These are phyloP conservation scores for Fabrea salina DNA, from an alignment of 169 alveolate species.

Conservation along the genomic window DNA sequence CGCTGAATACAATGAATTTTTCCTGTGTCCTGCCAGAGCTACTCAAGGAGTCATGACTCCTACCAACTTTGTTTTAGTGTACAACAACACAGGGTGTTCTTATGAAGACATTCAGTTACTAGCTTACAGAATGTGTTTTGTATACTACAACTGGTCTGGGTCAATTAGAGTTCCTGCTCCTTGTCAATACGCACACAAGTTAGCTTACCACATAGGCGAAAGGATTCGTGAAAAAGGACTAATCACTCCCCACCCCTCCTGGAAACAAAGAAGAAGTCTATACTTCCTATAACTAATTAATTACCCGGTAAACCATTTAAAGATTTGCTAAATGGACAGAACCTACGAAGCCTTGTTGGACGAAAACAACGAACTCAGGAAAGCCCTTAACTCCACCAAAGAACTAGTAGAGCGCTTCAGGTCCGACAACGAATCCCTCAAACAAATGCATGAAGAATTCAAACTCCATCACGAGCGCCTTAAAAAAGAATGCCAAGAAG, in stretches of 20 bases:
- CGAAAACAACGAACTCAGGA: constrained; percentile 27
- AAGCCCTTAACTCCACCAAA: constrained; percentile 23
- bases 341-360: constrained; percentile 20
- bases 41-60: constrained; percentile 64
- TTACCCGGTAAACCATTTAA: neutral
- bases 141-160: constrained; percentile 64
- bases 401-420: constrained; percentile 16
- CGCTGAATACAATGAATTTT: constrained; percentile 54
- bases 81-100: constrained; percentile 45
- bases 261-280: neutral
- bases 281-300: neutral
- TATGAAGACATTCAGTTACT: constrained; percentile 41
- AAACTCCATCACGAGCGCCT: constrained; percentile 35
- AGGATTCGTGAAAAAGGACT: neutral
- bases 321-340: neutral
- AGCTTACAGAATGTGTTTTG: constrained; percentile 60
- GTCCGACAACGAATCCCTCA: constrained; percentile 22
- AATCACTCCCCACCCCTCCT: neutral
- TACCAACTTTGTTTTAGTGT: constrained; percentile 59
- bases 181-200: constrained; percentile 56
- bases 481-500: constrained; percentile 30
- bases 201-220: constrained; percentile 24
- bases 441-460: constrained; percentile 25
- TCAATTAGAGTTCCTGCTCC: constrained; percentile 74
- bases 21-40: constrained; percentile 57